Evolutionary conservation across 495 filamentous ascomycete species (phyloP).

Genomic region (Rostrohypoxylon terebratum): DNA sequence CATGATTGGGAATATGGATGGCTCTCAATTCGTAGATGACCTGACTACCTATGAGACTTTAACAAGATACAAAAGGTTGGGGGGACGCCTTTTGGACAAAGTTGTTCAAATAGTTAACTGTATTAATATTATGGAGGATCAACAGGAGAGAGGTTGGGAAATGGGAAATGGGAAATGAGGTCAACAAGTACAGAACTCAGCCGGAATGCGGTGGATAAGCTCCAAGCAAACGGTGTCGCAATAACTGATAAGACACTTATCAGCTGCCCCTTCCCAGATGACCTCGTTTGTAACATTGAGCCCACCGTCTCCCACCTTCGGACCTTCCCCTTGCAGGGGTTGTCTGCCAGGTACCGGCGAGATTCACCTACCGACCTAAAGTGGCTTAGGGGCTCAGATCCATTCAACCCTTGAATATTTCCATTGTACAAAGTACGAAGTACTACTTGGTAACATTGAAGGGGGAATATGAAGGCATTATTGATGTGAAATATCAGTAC

Average conservation of each 20-base stretch:
- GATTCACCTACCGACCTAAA: background rate
- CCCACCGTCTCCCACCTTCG: background rate
- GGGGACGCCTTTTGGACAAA: background rate
- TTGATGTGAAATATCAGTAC: too few species aligned
- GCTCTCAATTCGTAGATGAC: background rate
- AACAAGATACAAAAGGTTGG: background rate
- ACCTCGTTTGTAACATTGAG: background rate
- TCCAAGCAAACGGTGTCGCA: background rate
- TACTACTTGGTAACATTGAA: background rate
- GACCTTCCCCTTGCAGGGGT: constrained; percentile 5
- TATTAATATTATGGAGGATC: background rate
- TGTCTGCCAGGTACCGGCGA: background rate
- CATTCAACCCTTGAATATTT: background rate
- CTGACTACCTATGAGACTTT: background rate
- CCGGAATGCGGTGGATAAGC: constrained; percentile 3
- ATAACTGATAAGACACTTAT: constrained; percentile 12
- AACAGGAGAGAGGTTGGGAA: constrained; percentile 27
- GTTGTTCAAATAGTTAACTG: background rate
- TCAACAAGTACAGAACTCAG: constrained; percentile 8
- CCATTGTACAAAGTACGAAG: background rate
- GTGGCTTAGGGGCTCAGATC: background rate
- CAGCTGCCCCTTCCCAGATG: constrained; percentile 7
- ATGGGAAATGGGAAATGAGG: constrained; percentile 26
- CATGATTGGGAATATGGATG: constrained; percentile 45
- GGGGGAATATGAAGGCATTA: too few species aligned